These are phyloP conservation scores for Lithocarpus polystachyus DNA, from an alignment of 306 rosid genomes.

Conservation along the genomic window DNA sequence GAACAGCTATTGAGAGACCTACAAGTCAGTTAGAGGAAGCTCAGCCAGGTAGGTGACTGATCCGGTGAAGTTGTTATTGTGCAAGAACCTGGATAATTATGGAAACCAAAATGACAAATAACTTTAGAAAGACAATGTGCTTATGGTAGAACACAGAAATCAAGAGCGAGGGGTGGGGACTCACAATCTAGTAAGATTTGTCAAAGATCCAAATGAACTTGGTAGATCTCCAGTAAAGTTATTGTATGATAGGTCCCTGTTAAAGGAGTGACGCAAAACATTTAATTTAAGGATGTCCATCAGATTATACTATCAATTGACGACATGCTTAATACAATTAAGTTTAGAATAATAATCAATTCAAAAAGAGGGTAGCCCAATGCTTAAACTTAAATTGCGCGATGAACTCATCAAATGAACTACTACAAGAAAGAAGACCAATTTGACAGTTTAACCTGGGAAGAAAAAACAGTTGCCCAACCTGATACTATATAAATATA, in stretches of 20 bases:
- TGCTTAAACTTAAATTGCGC: too few species aligned
- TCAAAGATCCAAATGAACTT: constrained; percentile 81
- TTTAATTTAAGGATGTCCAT: constrained; percentile 1
- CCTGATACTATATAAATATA: too few species aligned
- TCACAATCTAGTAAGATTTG: constrained; percentile 60
- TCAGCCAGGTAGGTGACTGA: constrained; percentile 77
- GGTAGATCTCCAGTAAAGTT: constrained; percentile 88
- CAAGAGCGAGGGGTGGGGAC: constrained; percentile 23
- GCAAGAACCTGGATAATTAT: constrained; percentile 57
- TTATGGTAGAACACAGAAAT: not conserved
- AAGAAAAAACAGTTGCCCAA: too few species aligned
- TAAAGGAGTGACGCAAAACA: constrained; percentile 3
- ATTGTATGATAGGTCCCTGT: constrained; percentile 86
- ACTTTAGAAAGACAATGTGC: not conserved
- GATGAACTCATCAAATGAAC: too few species aligned
- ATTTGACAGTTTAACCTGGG: too few species aligned
- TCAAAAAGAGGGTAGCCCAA: too few species aligned
- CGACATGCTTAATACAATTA: not conserved
- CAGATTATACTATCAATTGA: not conserved
- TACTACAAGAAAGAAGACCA: too few species aligned
- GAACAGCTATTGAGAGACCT: constrained; percentile 20
- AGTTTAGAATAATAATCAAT: too few species aligned
- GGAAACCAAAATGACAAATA: constrained; percentile 17
- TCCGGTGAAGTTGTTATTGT: constrained; percentile 78
- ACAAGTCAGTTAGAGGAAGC: constrained; percentile 83